phyloP scores from a whole-genome alignment of 352 stramenopile species.

The Globisporangium nodosum region DNA sequence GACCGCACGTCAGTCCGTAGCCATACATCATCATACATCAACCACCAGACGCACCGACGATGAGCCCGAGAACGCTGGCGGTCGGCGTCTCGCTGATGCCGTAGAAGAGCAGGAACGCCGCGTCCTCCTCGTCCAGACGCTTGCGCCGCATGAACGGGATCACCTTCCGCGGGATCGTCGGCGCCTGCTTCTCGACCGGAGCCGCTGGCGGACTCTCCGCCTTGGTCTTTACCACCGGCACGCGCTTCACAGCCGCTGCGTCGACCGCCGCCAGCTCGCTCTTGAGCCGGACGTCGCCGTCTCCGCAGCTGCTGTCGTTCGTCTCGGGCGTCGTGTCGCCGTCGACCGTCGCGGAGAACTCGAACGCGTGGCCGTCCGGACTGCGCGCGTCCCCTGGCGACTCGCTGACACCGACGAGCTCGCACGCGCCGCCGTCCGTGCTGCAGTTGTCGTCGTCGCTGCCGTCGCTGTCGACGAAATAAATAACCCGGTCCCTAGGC shows the following conservation, averaged over 20 bases:
- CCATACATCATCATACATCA: background rate
- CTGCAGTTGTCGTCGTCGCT: constrained; percentile 13
- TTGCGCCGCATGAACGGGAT: constrained; percentile 15
- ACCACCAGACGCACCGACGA: constrained; percentile 40
- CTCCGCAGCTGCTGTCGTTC: constrained; percentile 8
- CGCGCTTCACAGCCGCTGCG: background rate
- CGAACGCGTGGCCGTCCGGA: background rate
- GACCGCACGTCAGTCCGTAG: background rate
- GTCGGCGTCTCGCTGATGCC: constrained; percentile 42
- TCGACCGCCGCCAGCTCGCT: background rate
- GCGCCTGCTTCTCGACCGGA: background rate
- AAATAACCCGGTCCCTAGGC: constrained; percentile 13
- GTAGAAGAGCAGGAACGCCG: constrained; percentile 66
- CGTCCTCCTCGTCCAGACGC: constrained; percentile 54
- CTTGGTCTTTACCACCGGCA: background rate
- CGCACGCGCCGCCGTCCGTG: background rate
- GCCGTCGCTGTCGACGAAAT: constrained; percentile 31
- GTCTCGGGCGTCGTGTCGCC: constrained; percentile 12
- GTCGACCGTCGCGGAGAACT: background rate
- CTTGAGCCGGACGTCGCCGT: constrained; percentile 8
- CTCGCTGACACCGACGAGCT: constrained; percentile 1
- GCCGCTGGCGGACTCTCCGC: background rate
- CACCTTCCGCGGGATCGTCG: constrained; percentile 3
- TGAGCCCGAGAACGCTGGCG: constrained; percentile 37
- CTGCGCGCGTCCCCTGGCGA: background rate